A percentile compares a stretch with the other conserved stretches of the same genome.
phyloP scores from a whole-genome alignment of 2,329 filamentous ascomycete species.

The Pseudocercospora ulei region DNA sequence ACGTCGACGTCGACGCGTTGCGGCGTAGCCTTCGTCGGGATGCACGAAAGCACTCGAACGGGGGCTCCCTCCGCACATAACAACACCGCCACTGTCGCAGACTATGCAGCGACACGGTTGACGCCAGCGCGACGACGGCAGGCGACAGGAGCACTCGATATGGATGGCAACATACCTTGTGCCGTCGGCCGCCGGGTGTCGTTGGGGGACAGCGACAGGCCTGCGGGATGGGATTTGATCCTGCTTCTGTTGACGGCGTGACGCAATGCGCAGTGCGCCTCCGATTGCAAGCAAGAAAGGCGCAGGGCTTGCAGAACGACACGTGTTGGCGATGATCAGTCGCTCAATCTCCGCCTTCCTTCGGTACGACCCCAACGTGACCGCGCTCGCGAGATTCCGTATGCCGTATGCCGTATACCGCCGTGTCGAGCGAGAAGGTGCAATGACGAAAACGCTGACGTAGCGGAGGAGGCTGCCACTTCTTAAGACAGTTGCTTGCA shows the following conservation, averaged over 20 bases:
- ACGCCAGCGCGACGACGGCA: background rate
- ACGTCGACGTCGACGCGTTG: too few species aligned
- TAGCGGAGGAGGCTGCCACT: background rate
- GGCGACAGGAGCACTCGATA: background rate
- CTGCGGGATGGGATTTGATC: constrained; percentile 3
- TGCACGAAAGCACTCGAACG: too few species aligned
- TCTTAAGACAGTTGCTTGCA: too few species aligned
- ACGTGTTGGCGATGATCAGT: too few species aligned
- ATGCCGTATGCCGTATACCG: background rate
- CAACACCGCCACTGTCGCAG: background rate
- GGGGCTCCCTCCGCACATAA: too few species aligned
- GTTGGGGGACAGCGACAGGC: constrained; percentile 2
- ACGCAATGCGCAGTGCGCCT: constrained; percentile 4
- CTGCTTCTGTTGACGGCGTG: background rate
- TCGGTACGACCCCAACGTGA: constrained; percentile 1
- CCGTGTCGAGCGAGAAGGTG: constrained; percentile 2
- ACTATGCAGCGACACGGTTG: background rate
- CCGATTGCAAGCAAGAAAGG: constrained; percentile 1
- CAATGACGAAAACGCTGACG: constrained; percentile 5
- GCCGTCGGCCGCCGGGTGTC: background rate
- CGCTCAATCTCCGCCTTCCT: too few species aligned
- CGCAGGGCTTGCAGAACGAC: too few species aligned
- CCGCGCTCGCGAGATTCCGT: constrained; percentile 7
- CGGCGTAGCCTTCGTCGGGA: too few species aligned
- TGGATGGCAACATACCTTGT: constrained; percentile 1